Evolutionary conservation across 1,139 yeast species (phyloP).

Genomic region (Yamadazyma sp.): DNA sequence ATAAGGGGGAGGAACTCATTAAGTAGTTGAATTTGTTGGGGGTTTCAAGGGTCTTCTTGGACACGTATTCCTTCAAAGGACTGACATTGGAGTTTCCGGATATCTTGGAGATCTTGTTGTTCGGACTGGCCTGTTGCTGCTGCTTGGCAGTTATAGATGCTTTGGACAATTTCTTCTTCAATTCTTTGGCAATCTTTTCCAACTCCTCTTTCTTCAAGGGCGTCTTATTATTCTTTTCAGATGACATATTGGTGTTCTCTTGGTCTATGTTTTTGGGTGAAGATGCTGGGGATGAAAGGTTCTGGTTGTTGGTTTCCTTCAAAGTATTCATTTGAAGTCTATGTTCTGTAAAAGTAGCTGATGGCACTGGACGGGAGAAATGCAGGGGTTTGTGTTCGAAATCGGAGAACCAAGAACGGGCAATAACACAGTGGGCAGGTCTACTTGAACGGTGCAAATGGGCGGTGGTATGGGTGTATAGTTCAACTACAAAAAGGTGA

Average conservation of each 20-base stretch:
- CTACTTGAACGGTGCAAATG: background rate
- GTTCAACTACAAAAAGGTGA: background rate
- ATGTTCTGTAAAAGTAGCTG: too few relatives aligned
- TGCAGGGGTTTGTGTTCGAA: background rate
- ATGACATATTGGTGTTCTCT: background rate
- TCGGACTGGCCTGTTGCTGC: constrained; percentile 31
- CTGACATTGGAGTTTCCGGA: constrained; percentile 14
- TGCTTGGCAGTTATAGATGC: constrained; percentile 51
- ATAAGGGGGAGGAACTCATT: constrained; percentile 35
- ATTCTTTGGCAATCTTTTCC: constrained; percentile 47
- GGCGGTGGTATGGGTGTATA: background rate
- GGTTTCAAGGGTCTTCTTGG: constrained; percentile 21
- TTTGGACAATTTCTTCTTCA: constrained; percentile 43
- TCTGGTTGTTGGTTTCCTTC: constrained; percentile 3
- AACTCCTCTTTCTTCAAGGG: constrained; percentile 46
- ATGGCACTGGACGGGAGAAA: too few relatives aligned
- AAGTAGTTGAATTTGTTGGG: constrained; percentile 18
- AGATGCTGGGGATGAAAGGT: constrained; percentile 4
- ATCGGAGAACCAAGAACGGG: background rate
- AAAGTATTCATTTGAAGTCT: constrained; percentile 4
- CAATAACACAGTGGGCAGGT: too few relatives aligned
- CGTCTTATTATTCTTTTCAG: constrained; percentile 5
- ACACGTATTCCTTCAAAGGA: constrained; percentile 33
- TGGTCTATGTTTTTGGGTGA: constrained; percentile 1
- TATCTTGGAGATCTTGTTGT: constrained; percentile 14